Base-by-base conservation (phyloP, 2,329 filamentous ascomycete genomes). In the Whalleya microplaca region DNA sequence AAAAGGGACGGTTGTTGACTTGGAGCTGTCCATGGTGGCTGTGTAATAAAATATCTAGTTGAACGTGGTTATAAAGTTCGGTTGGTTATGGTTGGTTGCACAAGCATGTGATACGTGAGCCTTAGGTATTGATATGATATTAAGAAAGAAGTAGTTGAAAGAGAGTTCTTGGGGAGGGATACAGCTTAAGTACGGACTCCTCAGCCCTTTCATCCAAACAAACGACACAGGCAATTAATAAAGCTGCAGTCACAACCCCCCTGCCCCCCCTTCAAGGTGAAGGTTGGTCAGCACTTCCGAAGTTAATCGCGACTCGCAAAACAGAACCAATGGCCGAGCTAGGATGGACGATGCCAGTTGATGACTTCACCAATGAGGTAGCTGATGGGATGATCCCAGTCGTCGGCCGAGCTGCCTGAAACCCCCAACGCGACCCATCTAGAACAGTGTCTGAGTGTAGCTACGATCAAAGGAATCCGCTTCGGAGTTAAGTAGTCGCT, bases 361-460 rank as follows among this genome's bases (percentile, higher is more conserved):
- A 69, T 66, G 65, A 67, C 66, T 63, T 67, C 64, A 63, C 64
- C 64, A 66, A 66, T 65, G 45, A 55, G 47, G 56, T 23, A 53
- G 23, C 20, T 9, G 32, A 45, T 53, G 59, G 53, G 53, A 23
- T 50, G 46, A 57, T 62, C 57, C 58, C 48, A 45, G 54, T 46
- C 54, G 55, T 50, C 46, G 53, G 45, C 23, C 47, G 60, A 58
- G 50, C 37, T 51, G 51, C 20, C 32, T 32, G 21, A 48, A 59
- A 56, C 55, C 21, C 51, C 49, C 47, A n/a, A n/a, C n/a, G n/a
- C n/a, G n/a, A n/a, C n/a, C n/a, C n/a, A n/a, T n/a, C n/a, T n/a
- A n/a, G n/a, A n/a, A n/a, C n/a, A n/a, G n/a, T n/a, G n/a, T n/a
- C n/a, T n/a, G n/a, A n/a, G n/a, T n/a, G n/a, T n/a, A n/a, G n/a